Evolutionary conservation across 306 rosid species (phyloP).

Genomic region (Mucuna pruriens): DNA sequence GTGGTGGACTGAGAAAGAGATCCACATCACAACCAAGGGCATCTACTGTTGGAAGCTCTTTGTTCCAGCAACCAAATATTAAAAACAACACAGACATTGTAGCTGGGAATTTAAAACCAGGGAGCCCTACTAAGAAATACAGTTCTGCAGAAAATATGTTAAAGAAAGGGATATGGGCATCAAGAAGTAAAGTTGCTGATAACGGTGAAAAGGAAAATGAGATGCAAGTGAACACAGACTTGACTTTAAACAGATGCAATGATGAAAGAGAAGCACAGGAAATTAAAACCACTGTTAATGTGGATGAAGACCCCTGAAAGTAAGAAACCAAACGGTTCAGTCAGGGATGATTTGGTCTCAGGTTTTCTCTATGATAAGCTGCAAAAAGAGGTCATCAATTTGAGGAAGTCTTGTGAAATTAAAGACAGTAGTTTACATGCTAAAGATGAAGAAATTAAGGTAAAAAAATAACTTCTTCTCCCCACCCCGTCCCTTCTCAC

Average conservation of each 20-base stretch:
- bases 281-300: constrained; percentile 29
- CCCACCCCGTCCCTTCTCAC: background rate
- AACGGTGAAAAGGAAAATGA: constrained; percentile 72
- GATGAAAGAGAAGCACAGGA: constrained; percentile 40
- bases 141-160: constrained; percentile 55
- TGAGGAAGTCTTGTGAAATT: constrained; percentile 69
- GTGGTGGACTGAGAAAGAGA: constrained; percentile 66
- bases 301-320: constrained; percentile 42
- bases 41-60: constrained; percentile 52
- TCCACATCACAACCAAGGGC: constrained; percentile 84
- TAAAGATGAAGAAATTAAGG: constrained; percentile 92
- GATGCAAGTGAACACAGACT: constrained; percentile 38
- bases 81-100: constrained; percentile 42
- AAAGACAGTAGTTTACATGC: constrained; percentile 60
- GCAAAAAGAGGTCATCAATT: constrained; percentile 78
- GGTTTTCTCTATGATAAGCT: constrained; percentile 85
- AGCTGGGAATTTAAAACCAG: constrained; percentile 41
- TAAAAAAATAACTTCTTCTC: constrained; percentile 20
- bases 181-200: constrained; percentile 76
- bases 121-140: constrained; percentile 48
- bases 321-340: constrained; percentile 40
- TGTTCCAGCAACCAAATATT: constrained; percentile 50
- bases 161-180: constrained; percentile 70
- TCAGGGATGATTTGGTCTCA: constrained; percentile 65
- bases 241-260: constrained; percentile 14